Conservation (phyloP, 331 rosid species). For the Quercus tomentella region DNA sequence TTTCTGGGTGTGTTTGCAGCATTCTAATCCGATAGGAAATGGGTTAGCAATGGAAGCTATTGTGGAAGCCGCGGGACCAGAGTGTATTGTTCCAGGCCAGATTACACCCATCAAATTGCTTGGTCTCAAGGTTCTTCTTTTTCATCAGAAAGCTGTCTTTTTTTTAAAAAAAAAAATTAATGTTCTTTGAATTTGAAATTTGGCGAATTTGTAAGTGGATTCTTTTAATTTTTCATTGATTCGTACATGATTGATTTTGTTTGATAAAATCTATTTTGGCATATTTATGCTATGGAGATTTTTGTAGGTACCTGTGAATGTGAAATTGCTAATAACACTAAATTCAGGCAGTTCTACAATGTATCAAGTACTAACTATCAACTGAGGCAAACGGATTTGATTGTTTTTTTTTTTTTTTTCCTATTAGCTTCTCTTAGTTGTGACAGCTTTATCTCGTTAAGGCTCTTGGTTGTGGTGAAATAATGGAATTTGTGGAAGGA, state of each 20-base stretch:
- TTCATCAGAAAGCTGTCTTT: background rate
- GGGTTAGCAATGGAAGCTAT: slow-evolving; percentile 76
- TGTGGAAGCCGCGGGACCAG: slow-evolving; percentile 96
- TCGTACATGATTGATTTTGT: background rate
- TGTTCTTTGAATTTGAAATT: background rate
- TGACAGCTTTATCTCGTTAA: background rate
- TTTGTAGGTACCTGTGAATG: background rate
- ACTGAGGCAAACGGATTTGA: background rate
- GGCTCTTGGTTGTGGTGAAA: background rate
- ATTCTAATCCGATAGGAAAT: slow-evolving; percentile 65
- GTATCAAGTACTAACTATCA: background rate
- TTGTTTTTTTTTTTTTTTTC: background rate
- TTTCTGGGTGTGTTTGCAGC: slow-evolving; percentile 32
- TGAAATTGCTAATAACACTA: background rate
- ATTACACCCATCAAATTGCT: slow-evolving; percentile 57
- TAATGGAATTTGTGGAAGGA: background rate
- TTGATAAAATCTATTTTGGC: background rate
- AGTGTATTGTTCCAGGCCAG: slow-evolving; percentile 87
- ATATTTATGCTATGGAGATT: background rate
- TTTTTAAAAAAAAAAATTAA: background rate
- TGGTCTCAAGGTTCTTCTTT: slow-evolving; percentile 73
- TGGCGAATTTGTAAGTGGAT: background rate
- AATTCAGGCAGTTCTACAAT: background rate
- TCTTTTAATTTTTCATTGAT: background rate
- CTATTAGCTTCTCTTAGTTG: background rate